These are phyloP conservation scores for Thelephora ganbajun DNA, from an alignment of 768 basidiomycete genomes.

Conservation along the genomic window DNA sequence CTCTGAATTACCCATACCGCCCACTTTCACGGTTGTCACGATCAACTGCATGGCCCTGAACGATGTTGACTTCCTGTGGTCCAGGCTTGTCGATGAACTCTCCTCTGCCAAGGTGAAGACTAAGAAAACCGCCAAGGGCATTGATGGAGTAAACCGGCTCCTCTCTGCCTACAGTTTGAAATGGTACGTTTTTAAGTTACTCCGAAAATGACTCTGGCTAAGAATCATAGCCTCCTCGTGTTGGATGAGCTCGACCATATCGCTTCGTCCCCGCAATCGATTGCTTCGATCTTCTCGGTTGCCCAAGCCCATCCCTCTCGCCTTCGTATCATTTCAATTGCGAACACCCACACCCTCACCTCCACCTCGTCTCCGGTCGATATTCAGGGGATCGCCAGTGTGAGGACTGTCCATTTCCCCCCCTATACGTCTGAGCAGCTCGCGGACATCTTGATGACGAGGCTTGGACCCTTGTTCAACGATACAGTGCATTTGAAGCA, in stretches of 20 bases:
- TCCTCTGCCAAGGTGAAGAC: slow-evolving; percentile 19
- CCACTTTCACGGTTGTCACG: slow-evolving; percentile 35
- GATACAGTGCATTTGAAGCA: slow-evolving; percentile 5
- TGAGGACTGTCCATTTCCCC: slow-evolving; percentile 63
- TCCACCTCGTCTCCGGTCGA: slow-evolving; percentile 28
- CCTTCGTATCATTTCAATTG: slow-evolving; percentile 70
- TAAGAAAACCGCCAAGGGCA: slow-evolving; percentile 28
- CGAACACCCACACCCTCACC: slow-evolving; percentile 79
- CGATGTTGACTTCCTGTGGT: slow-evolving; percentile 57
- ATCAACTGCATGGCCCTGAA: slow-evolving; percentile 71
- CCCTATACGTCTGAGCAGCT: slow-evolving; percentile 69
- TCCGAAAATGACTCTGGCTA: slow-evolving; percentile 8
- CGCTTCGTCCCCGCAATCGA: slow-evolving; percentile 40
- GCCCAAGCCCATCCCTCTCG: slow-evolving; percentile 34
- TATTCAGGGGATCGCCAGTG: slow-evolving; percentile 16
- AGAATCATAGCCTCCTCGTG: slow-evolving; percentile 44
- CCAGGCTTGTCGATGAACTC: slow-evolving; percentile 47
- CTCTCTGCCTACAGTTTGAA: slow-evolving; percentile 30
- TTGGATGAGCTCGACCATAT: slow-evolving; percentile 85
- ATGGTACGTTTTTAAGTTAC: slow-evolving; percentile 27
- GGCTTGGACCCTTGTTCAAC: slow-evolving; percentile 40
- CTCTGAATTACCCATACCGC: slow-evolving; percentile 23
- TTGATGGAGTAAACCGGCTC: slow-evolving; percentile 26
- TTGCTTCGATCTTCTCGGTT: slow-evolving; percentile 57
- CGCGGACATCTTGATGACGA: slow-evolving; percentile 48